Base-by-base conservation (phyloP, 805 yeast species). In the Starmerella ratchasimensis region DNA sequence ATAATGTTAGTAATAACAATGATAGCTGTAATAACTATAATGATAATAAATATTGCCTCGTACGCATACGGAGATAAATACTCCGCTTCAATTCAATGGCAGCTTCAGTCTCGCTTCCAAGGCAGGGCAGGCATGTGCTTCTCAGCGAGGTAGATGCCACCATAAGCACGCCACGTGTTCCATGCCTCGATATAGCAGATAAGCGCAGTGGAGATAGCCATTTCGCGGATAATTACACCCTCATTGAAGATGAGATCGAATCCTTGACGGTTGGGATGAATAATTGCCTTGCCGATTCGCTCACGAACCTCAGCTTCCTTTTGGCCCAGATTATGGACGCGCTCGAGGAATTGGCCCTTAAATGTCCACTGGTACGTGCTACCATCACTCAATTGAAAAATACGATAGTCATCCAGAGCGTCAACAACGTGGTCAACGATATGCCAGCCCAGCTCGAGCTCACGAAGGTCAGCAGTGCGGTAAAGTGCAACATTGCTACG, bases 181-280 rank as follows among this genome's bases (percentile, higher is more conserved):
- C 81, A 75, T 41, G 73, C 80, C 50, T 75, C 81, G 40, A 75
- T 66, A 50, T 61, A 69, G 30, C 78, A 71, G 41, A 73, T 69
- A 42, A 75, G 56, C 3, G 79, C 80, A 7, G 76, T 66, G 13
- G 73, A 58, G 15, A 74, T 52, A 1, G 78, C 80, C 57, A 74
- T 48, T 45, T 72, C 79, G 33, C 68, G 57, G n/a, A 71, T 64
- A 25, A 74, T 67, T 50, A 71, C 67, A 22, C 67, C 37, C 47
- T 69, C 74, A 51, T 74, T 77, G 28, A 73, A 61, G 39, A 55
- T 57, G 33, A 75, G 52, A 33, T 71, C 71, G 57, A 75, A 74
- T 5, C 79, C 79, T 25, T 63, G 56, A 6, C 72, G 76, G 23
- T 70, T 67, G n/a, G 74, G 66, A 33, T 61, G 56, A 22, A 72